These are phyloP conservation scores for Trichoderma reesei DNA, from an alignment of 495 filamentous ascomycete species.

Conservation along the genomic window DNA sequence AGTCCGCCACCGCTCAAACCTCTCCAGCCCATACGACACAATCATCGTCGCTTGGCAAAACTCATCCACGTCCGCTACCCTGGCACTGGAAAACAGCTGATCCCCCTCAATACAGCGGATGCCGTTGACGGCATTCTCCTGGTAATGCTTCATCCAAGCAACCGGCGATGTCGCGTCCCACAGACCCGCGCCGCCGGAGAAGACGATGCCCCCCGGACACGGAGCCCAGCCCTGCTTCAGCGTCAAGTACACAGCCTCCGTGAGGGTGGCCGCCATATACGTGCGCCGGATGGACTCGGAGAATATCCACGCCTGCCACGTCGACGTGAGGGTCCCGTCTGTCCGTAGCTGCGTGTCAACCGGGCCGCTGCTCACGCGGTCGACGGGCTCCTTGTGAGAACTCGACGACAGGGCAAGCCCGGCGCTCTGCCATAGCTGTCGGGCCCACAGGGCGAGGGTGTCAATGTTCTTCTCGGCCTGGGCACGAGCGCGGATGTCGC, in stretches of 20 bases:
- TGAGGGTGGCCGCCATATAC: conserved; percentile 18
- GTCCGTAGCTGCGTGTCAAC: conserved; percentile 26
- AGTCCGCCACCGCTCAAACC: conserved; percentile 19
- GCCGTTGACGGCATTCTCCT: conserved; percentile 16
- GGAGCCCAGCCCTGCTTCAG: conserved; percentile 24
- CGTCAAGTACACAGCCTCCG: conserved; percentile 22
- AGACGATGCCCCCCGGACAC: conserved; percentile 22
- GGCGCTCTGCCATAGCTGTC: conserved; percentile 26
- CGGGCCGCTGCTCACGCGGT: conserved; percentile 11
- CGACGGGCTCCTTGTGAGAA: not conserved
- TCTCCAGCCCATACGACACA: conserved; percentile 17
- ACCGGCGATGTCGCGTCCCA: conserved; percentile 27
- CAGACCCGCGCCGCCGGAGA: conserved; percentile 22
- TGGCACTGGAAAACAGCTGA: conserved; percentile 15
- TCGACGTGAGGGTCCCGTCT: conserved; percentile 16
- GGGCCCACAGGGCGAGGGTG: conserved; percentile 32
- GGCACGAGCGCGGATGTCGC: conserved; percentile 39
- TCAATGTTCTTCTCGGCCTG: conserved; percentile 37
- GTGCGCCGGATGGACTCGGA: conserved; percentile 28
- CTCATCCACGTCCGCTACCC: conserved; percentile 20
- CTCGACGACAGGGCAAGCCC: conserved; percentile 14
- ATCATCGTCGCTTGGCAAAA: conserved; percentile 18
- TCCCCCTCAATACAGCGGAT: conserved; percentile 15
- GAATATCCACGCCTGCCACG: conserved; percentile 29
- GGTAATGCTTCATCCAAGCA: conserved; percentile 19